Base-by-base conservation (phyloP, 306 rosid species). In the Fragaria iinumae region DNA sequence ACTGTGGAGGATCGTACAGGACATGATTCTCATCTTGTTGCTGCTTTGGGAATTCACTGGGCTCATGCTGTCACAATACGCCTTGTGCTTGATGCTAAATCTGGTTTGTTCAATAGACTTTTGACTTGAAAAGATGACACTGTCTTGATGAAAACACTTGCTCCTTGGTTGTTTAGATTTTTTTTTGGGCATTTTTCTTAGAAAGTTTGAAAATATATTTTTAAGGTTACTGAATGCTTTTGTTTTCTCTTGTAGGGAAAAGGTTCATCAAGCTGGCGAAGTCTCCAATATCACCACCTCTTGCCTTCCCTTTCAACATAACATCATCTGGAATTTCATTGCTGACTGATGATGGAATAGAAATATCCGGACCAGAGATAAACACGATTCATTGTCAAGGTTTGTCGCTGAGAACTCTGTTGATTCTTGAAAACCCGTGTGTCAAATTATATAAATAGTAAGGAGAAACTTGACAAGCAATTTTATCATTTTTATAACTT, bases 11-110 rank as follows among this genome's bases (percentile, higher is more conserved):
- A 69, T 79, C 79, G 70, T 52, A 70, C 83, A 73, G 78, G 87
- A 76, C 84, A 85, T 74, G 97, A 89, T 69, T 91, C 93, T 88
- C 93, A 88, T 83, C 94, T 94, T 77, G 96, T 94, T 84, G 94
- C 97, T 81, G 98, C 97, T 72, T 83, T 94, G 94, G 98, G 98
- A 29, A 83, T 90, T 85, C 86, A 92, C 57, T 94, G 98, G 97
- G 96, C 98, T 84, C 98, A 91, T 88, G 88, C 98, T 43, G 96
- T 89, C 79, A 91, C 98, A 84, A 86, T 94, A 73, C 97, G 96
- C 64, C 91, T 94, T 68, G 93, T 94, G 78, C 96, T 94, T 80
- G 97, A 92, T 81, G 78, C 96, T 79, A 87, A 81, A 84, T 89
- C 92, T 81, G 98, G 98, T 94, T 72, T 23, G 82, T 32, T 34